Evolutionary conservation across 2,329 filamentous ascomycete genomes (phyloP), one percentile per base, ranked within the genome.

Genomic region (Fusarium chuoi): DNA sequence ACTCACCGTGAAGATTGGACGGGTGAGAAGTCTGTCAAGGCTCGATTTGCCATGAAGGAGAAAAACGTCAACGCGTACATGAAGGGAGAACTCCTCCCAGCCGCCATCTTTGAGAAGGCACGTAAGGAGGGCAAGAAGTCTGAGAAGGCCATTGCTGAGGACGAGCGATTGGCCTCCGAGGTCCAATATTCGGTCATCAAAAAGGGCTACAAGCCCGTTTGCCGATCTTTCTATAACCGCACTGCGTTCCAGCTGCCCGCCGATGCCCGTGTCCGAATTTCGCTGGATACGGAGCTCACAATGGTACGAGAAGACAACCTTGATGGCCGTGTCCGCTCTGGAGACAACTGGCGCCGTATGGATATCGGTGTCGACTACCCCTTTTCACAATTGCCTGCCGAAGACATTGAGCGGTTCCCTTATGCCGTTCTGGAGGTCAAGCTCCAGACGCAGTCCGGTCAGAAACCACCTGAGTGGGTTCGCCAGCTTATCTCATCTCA

Each of bases 1-100:
- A 99, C 96, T 2, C 96, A 99, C 85, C 92, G 96, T 44, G 96
- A 99, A 83, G 96, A 99, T 82, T 99, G 96, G 96, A 99, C 96
- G 0, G 96, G 96, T 66, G 96, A 99, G 82, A 98, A 98, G 85
- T 98, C 96, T 4, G 96, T 99, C 84, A 99, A 99, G 86, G 96
- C 96, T 48, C 93, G 96, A 48, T 99, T 99, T 80, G 89, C 93
- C 14, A 88, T 96, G 74, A 98, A 99, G 86, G 96, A 99, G 85
- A 99, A 99, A 88, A 94, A 98, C 72, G 93, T 99, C 79, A 98
- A 98, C 80, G 89, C 94, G 20, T 99, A 95, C 81, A 86, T 99
- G 83, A 88, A 88, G 57, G 96, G 96, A 62, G 91, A 95, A 77
- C 88, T 97, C 79, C 94, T 95, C 5, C 95, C 96, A 2, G 91